Conservation (phyloP, 2,329 filamentous ascomycete species). For the Cryphonectria carpinicola region DNA sequence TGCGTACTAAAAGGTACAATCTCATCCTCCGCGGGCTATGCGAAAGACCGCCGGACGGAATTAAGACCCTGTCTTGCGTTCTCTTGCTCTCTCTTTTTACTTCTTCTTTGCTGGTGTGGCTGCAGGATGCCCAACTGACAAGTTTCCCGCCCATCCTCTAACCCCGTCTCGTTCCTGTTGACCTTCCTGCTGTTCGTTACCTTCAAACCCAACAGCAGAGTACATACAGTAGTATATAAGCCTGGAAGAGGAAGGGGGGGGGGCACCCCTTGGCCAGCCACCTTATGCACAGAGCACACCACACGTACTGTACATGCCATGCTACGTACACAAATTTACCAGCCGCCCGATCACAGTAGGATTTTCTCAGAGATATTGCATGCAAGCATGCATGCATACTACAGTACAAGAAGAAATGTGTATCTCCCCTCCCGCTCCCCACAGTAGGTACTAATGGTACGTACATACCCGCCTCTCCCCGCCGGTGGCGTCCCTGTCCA, state of each 20-base stretch:
- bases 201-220: not conserved
- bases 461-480: conserved; percentile 11
- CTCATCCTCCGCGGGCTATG: too few species aligned
- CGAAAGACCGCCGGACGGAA: not conserved
- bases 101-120: not conserved
- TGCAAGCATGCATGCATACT: too few species aligned
- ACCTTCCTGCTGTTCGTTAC: not conserved
- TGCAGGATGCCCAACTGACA: not conserved
- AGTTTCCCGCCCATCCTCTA: not conserved
- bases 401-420: too few species aligned
- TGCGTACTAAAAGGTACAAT: not conserved
- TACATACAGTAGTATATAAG: not conserved
- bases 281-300: too few species aligned
- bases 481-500: conserved; percentile 5
- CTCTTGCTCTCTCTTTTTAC: not conserved
- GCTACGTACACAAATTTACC: too few species aligned
- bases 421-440: too few species aligned
- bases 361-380: too few species aligned
- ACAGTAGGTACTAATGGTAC: not conserved
- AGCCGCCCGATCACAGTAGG: too few species aligned
- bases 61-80: not conserved
- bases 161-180: not conserved
- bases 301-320: too few species aligned
- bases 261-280: not conserved
- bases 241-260: too few species aligned